A percentile compares a stretch with the other conserved stretches of the same genome.
These are phyloP conservation scores for Kodamaea arcana DNA, from an alignment of 1,139 yeast genomes.

Conservation along the genomic window DNA sequence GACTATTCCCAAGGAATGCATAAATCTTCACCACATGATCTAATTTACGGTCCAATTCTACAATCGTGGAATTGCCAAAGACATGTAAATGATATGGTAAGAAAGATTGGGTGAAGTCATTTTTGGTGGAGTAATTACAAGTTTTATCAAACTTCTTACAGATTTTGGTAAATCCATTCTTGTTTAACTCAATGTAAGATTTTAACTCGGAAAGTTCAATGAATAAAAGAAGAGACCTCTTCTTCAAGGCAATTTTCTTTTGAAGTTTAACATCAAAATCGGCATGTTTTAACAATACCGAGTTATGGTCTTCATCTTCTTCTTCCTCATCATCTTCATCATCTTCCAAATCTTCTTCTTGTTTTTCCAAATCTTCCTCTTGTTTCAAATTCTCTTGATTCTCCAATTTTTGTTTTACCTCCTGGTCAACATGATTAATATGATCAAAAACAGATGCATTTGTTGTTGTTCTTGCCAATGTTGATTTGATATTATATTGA, in stretches of 20 bases:
- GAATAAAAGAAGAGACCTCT: conserved; percentile 61
- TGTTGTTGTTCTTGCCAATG: conserved; percentile 28
- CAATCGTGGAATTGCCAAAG: conserved; percentile 44
- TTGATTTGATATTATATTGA: conserved; percentile 22
- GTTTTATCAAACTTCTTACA: conserved; percentile 89
- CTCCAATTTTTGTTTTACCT: conserved; percentile 18
- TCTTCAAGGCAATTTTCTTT: conserved; percentile 61
- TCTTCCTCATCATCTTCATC: conserved; percentile 42
- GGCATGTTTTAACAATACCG: conserved; percentile 41
- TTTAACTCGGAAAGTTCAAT: conserved; percentile 79
- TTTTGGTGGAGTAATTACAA: conserved; percentile 56
- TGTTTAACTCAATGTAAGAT: conserved; percentile 76
- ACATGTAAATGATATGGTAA: conserved; percentile 40
- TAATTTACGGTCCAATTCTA: conserved; percentile 43
- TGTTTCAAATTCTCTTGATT: too few relatives aligned
- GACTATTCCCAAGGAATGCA: conserved; percentile 35
- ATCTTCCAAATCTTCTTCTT: conserved; percentile 19
- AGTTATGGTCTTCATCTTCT: conserved; percentile 27
- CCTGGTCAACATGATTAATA: conserved; percentile 22
- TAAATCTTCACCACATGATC: conserved; percentile 49
- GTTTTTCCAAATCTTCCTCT: conserved; percentile 12
- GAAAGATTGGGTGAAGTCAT: conserved; percentile 46
- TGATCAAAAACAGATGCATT: conserved; percentile 27
- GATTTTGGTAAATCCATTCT: conserved; percentile 84
- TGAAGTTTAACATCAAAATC: conserved; percentile 50